Evolutionary conservation across 2,329 filamentous ascomycete genomes (phyloP), one percentile per base, ranked within the genome.

Genomic region (Spiromastix sp.): DNA sequence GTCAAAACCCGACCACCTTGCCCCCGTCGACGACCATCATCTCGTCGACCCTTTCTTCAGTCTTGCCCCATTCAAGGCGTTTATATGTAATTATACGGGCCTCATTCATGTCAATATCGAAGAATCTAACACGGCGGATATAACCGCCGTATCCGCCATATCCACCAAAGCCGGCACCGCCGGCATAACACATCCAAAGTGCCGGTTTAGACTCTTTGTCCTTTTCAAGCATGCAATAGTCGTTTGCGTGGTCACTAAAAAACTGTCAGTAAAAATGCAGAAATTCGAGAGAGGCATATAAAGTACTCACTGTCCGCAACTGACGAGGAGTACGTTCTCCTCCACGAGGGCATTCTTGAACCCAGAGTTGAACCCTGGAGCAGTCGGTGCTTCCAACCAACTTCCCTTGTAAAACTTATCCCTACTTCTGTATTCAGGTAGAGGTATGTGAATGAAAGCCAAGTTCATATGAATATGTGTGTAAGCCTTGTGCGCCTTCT

Each of bases 171-270:
- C 91, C 91, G 18, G 79, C 76, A 17, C 83, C 91, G 20, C 91
- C 91, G 6, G 79, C 89, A 59, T 96, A 96, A 66, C 91, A 98
- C 87, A 98, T 94, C 91, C 91, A 98, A 2, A 96, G 64, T 19
- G 80, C 73, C 0, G 81, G 79, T 32, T 70, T 70, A n/a, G 67
- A 60, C 15, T 63, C 63, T 19, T 67, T 58, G 26, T 71, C 61
- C 34, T 72, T 52, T 21, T 65, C 77, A 6, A 95, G 70, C 43
- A 83, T 79, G 58, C 91, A 98, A 58, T 95, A 96, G 53, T 98
- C 91, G 55, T 98, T 98, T 45, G 82, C 89, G 54, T 98, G 91
- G 53, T 98, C 91, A 56, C 79, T 83, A 30, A 9, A 21, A 30
- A 19, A 20, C 17, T 17, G 24, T 9, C n/a, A 37, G 18, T 4